Conservation (phyloP, 345 rosid species). For the Microcos paniculata region DNA sequence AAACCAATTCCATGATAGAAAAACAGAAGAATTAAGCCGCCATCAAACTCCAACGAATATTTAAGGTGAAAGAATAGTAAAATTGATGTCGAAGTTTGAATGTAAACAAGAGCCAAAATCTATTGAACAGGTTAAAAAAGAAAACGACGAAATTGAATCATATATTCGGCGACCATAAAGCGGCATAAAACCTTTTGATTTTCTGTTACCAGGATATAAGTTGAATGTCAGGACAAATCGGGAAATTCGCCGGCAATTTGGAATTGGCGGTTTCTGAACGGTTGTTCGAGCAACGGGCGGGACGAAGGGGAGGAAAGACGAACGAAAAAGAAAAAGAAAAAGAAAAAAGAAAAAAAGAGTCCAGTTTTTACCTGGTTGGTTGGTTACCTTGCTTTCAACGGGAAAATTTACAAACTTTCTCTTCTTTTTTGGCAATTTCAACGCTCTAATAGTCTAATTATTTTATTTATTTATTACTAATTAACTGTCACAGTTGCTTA, state of each 20-base stretch:
- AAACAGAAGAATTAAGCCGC: not conserved
- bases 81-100: not conserved
- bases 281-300: not conserved
- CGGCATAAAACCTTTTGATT: not conserved
- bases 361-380: not conserved
- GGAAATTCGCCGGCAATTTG: conserved; percentile 3
- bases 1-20: not conserved
- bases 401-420: not conserved
- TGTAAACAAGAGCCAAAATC: not conserved
- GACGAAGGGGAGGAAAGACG: not conserved
- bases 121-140: not conserved
- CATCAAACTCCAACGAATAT: not conserved
- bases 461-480: too few species aligned
- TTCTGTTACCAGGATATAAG: not conserved
- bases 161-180: not conserved
- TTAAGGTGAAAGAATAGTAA: not conserved
- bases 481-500: too few species aligned
- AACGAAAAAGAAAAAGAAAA: not conserved
- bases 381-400: not conserved
- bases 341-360: not conserved
- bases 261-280: not conserved
- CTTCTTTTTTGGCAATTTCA: too few species aligned
- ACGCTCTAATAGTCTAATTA: too few species aligned
- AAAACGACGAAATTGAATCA: not conserved
- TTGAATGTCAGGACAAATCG: not conserved